A percentile compares a stretch with the other conserved stretches of the same genome.
Conservation (phyloP, 768 basidiomycete species). For the Xanthoconium stramineum region DNA sequence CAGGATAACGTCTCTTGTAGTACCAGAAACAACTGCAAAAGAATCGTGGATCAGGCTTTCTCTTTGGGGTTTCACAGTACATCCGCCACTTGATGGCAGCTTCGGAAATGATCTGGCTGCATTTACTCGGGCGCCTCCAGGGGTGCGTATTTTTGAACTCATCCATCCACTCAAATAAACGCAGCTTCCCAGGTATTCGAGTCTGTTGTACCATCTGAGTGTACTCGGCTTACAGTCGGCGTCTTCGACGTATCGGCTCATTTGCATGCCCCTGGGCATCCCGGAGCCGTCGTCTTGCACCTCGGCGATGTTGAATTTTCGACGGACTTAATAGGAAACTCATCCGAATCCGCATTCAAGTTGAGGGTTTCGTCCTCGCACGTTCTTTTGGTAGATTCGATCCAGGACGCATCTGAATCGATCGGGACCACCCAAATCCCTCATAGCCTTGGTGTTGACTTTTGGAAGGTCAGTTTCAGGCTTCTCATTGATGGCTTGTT, state of each 20-base stretch:
- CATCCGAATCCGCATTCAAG: constrained; percentile 51
- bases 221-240: constrained; percentile 67
- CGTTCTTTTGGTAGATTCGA: constrained; percentile 53
- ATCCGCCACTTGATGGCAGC: constrained; percentile 55
- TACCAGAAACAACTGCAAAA: constrained; percentile 65
- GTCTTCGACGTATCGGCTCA: constrained; percentile 67
- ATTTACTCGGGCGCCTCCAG: constrained; percentile 83
- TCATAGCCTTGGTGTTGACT: constrained; percentile 36
- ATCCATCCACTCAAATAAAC: not conserved
- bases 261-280: constrained; percentile 50
- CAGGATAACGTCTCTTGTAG: constrained; percentile 60
- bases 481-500: not conserved
- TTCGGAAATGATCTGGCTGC: constrained; percentile 59
- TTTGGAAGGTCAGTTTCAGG: constrained; percentile 62
- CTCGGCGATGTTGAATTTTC: constrained; percentile 64
- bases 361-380: constrained; percentile 48
- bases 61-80: constrained; percentile 61
- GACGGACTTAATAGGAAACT: constrained; percentile 71
- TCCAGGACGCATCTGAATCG: constrained; percentile 31
- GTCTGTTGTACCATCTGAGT: constrained; percentile 85
- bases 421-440: constrained; percentile 18
- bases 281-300: constrained; percentile 66
- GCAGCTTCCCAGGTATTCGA: constrained; percentile 68
- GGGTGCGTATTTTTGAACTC: constrained; percentile 50
- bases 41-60: constrained; percentile 70